Conservation (phyloP, 306 rosid species). For the Prunus fruticosa region DNA sequence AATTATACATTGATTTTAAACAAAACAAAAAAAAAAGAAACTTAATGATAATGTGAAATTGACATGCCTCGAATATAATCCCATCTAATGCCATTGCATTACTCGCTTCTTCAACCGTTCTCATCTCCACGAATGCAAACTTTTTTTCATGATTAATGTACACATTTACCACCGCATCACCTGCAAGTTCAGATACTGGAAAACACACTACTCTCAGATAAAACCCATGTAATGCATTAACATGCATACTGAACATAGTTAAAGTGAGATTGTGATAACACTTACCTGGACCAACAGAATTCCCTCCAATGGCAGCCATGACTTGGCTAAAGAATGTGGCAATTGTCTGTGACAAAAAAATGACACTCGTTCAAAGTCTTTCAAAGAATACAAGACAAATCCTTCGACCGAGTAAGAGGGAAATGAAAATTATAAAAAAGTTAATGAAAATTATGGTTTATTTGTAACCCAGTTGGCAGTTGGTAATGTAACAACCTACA, state of each 20-base stretch:
- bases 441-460: neutral
- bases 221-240: conserved; percentile 10
- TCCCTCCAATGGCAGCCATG: conserved; percentile 81
- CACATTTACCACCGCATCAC: conserved; percentile 83
- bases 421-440: neutral
- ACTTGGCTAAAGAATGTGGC: conserved; percentile 79
- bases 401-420: neutral
- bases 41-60: neutral
- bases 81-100: conserved; percentile 92
- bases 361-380: conserved; percentile 23
- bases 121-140: conserved; percentile 90
- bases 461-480: neutral
- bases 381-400: conserved; percentile 9
- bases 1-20: neutral
- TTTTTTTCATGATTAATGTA: conserved; percentile 86
- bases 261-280: neutral
- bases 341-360: conserved; percentile 47
- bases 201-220: conserved; percentile 15
- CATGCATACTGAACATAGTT: neutral
- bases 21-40: neutral
- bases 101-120: conserved; percentile 90
- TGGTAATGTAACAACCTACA: neutral
- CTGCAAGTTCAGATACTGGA: conserved; percentile 42
- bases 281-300: conserved; percentile 71
- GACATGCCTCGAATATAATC: conserved; percentile 67